Conservation (phyloP, 805 yeast genomes). For the Zygosaccharomyces rouxii region DNA sequence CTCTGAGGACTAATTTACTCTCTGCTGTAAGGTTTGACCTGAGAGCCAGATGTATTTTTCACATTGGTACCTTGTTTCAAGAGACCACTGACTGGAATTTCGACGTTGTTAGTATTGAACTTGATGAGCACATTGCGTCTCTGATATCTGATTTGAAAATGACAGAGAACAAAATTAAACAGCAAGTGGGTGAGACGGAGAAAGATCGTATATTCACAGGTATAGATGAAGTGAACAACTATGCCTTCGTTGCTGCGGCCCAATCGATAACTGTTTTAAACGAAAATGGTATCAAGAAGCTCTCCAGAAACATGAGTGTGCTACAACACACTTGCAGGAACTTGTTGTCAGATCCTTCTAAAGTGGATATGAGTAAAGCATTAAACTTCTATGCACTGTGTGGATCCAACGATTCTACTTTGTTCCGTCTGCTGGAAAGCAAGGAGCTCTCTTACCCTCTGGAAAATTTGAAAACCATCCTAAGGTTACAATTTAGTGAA, state of each 20-base stretch:
- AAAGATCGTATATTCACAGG: slow-evolving; percentile 26
- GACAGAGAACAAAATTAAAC: slow-evolving; percentile 27
- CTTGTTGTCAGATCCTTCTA: slow-evolving; percentile 20
- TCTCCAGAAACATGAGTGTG: slow-evolving; percentile 30
- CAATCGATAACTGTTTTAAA: slow-evolving; percentile 26
- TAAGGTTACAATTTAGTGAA: slow-evolving; percentile 33
- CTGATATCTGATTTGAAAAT: slow-evolving; percentile 27
- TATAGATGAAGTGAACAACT: slow-evolving; percentile 22
- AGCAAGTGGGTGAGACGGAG: slow-evolving; percentile 18
- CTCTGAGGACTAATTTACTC: slow-evolving; percentile 19
- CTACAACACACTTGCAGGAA: slow-evolving; percentile 31
- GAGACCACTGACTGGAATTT: slow-evolving; percentile 28
- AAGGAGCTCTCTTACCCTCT: slow-evolving; percentile 16
- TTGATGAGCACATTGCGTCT: slow-evolving; percentile 27
- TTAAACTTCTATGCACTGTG: slow-evolving; percentile 25
- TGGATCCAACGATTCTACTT: slow-evolving; percentile 20
- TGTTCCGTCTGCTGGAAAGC: slow-evolving; percentile 20
- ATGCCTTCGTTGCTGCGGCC: slow-evolving; percentile 27
- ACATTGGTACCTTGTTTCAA: slow-evolving; percentile 27
- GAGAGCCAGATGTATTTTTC: slow-evolving; percentile 28
- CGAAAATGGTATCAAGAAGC: slow-evolving; percentile 30
- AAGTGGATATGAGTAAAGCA: slow-evolving; percentile 24
- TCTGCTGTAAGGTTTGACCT: slow-evolving; percentile 30
- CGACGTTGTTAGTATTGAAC: slow-evolving; percentile 31
- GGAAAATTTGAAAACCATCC: slow-evolving; percentile 26